Evolutionary conservation across 2,329 filamentous ascomycete species (phyloP), one percentile per base, ranked within the genome.

Genomic region (Aspergillus sergii): DNA sequence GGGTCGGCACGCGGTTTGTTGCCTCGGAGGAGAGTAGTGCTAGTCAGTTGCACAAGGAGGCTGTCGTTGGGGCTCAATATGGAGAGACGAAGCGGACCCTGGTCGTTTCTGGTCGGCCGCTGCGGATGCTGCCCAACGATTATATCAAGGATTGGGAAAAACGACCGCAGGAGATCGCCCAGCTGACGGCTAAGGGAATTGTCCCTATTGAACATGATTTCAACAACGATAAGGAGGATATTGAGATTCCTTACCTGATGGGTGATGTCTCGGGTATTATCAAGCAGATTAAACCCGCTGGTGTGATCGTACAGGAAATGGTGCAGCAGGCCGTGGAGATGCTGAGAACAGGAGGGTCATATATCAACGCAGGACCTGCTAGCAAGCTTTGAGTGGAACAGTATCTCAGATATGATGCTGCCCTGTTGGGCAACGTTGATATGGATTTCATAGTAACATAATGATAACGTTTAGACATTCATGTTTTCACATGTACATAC

Each of bases 1-100:
- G 94, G 94, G 94, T 98, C 1, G 94, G 94, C 32, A 97, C 94
- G 64, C 84, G 94, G 23, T 97, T 97, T 78, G 92, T 97, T 19
- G 94, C 94, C 1, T 88, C 87, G 10, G 84, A 83, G 39, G 94
- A 97, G 81, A 93, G 93, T 0, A 90, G 89, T 19, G 94, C 92
- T 72, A 91, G 89, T 75, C 85, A 90, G 70, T 82, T 89, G 81
- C 94, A 97, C 79, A 97, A 97, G 81, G 83, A 90, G 69, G 90
- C 89, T 34, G 93, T 97, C 0, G 90, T 97, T 2, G 82, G 80
- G n/a, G 94, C 93, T 61, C 85, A 82, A 12, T 94, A 92, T 71
- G 88, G 90, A 46, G 93, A 92, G 70, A 97, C 94, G 0, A 81
- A 92, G 68, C 83, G 93, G 56, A 97, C 94, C 3, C 82, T 97